phyloP scores from a whole-genome alignment of 2,329 filamentous ascomycete genomes.

The Fusarium palustre region DNA sequence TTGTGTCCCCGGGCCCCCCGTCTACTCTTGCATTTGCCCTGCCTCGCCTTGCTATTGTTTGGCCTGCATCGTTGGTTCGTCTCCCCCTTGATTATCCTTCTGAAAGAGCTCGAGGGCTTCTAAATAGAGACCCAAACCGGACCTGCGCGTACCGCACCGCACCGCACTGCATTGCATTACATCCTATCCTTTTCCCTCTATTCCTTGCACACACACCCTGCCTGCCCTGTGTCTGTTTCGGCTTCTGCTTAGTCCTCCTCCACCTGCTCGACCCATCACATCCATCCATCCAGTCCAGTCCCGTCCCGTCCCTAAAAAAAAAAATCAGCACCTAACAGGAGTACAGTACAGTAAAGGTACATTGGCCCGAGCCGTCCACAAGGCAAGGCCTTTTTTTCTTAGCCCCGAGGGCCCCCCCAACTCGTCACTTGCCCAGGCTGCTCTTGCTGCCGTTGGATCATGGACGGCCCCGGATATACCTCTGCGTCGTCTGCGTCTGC shows the following conservation, averaged over 20 bases:
- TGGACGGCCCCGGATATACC: slow-evolving; percentile 59
- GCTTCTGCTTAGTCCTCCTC: slow-evolving; percentile 35
- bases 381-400: slow-evolving; percentile 45
- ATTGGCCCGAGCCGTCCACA: slow-evolving; percentile 38
- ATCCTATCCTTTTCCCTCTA: slow-evolving; percentile 15
- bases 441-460: slow-evolving; percentile 53
- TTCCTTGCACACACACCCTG: slow-evolving; percentile 46
- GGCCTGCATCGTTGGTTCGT: slow-evolving; percentile 40
- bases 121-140: slow-evolving; percentile 16
- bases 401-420: slow-evolving; percentile 38
- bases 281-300: slow-evolving; percentile 1
- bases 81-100: slow-evolving; percentile 24
- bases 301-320: slow-evolving; percentile 6
- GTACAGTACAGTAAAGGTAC: slow-evolving; percentile 19
- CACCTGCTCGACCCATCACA: slow-evolving; percentile 43
- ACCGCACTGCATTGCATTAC: background rate
- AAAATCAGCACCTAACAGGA: slow-evolving; percentile 40
- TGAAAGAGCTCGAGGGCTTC: slow-evolving; percentile 17
- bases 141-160: slow-evolving; percentile 15
- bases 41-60: slow-evolving; percentile 31
- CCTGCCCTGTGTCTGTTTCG: slow-evolving; percentile 27
- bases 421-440: slow-evolving; percentile 40
- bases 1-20: slow-evolving; percentile 34
- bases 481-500: slow-evolving; percentile 47
- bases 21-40: slow-evolving; percentile 23